Evolutionary conservation across 768 basidiomycete genomes (phyloP).

Genomic region (Hygrocybe coccinea): DNA sequence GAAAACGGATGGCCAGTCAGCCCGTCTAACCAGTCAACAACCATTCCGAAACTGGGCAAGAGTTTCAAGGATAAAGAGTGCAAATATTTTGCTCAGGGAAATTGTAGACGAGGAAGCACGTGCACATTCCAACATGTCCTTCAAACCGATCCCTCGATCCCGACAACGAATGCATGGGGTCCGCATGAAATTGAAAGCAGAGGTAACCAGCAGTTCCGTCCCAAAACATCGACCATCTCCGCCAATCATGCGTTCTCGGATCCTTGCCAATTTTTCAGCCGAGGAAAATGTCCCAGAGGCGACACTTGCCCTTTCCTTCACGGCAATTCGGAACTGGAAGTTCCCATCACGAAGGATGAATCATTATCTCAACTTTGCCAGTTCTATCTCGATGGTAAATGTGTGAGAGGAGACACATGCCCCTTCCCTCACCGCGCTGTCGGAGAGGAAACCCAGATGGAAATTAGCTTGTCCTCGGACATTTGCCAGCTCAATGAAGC

Average conservation of each 20-base stretch:
- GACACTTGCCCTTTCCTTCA: constrained; percentile 6
- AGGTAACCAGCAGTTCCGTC: not conserved
- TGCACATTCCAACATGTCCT: constrained; percentile 37
- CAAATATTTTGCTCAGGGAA: constrained; percentile 36
- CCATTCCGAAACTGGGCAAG: not conserved
- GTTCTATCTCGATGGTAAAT: not conserved
- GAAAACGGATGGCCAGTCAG: not conserved
- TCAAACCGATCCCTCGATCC: not conserved
- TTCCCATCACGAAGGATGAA: not conserved
- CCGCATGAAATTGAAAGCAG: not conserved
- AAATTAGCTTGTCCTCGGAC: not conserved
- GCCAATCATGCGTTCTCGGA: not conserved
- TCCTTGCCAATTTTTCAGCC: constrained; percentile 32
- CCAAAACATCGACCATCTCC: not conserved
- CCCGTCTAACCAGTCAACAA: not conserved
- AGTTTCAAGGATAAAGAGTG: constrained; percentile 17
- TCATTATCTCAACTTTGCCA: not conserved
- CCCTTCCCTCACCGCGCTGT: not conserved
- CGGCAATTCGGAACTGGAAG: too few species aligned
- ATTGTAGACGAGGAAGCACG: constrained; percentile 28
- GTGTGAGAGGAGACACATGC: not conserved
- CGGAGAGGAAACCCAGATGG: not conserved
- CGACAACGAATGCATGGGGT: not conserved
- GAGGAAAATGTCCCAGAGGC: constrained; percentile 5
- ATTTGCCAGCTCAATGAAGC: constrained; percentile 24